Percentiles rank a stretch among this genome's conserved stretches.
These are phyloP conservation scores for Mucor plumbeus DNA, from an alignment of 371 early-diverging fungal genomes.

Conservation along the genomic window DNA sequence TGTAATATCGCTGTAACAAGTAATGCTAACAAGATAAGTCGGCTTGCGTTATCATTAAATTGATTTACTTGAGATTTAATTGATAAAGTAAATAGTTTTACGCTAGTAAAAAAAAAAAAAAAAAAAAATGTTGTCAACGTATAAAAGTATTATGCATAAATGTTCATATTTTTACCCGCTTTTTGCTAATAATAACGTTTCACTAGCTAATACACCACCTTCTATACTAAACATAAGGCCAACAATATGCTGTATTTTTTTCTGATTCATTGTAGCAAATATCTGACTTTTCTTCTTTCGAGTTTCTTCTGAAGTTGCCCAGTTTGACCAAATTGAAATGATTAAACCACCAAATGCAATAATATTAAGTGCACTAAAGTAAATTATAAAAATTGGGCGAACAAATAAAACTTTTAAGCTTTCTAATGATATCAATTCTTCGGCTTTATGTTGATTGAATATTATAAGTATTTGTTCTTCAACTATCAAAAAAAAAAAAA, in stretches of 20 bases:
- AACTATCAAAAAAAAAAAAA: too few species aligned
- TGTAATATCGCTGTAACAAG: constrained; percentile 67
- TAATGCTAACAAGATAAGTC: constrained; percentile 61
- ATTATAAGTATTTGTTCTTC: too few species aligned
- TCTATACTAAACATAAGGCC: constrained; percentile 68
- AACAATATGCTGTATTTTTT: constrained; percentile 55
- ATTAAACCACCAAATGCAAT: constrained; percentile 57
- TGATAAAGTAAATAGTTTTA: constrained; percentile 64
- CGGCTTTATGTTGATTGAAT: constrained; percentile 33
- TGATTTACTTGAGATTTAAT: constrained; percentile 61
- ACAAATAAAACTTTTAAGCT: constrained; percentile 63
- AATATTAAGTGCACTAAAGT: constrained; percentile 67
- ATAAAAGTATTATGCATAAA: neutral
- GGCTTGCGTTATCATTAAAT: constrained; percentile 65
- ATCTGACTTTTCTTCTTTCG: constrained; percentile 40
- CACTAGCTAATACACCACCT: constrained; percentile 69
- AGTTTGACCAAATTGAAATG: constrained; percentile 63
- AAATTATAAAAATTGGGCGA: constrained; percentile 66
- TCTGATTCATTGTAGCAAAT: constrained; percentile 47
- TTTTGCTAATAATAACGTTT: constrained; percentile 70
- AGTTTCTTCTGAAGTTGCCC: constrained; percentile 51
- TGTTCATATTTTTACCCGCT: constrained; percentile 50
- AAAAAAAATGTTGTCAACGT: neutral
- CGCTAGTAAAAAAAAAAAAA: too few species aligned
- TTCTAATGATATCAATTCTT: constrained; percentile 61